phyloP scores from a whole-genome alignment of 2,329 filamentous ascomycete species.

The Rhinocladiella similis region DNA sequence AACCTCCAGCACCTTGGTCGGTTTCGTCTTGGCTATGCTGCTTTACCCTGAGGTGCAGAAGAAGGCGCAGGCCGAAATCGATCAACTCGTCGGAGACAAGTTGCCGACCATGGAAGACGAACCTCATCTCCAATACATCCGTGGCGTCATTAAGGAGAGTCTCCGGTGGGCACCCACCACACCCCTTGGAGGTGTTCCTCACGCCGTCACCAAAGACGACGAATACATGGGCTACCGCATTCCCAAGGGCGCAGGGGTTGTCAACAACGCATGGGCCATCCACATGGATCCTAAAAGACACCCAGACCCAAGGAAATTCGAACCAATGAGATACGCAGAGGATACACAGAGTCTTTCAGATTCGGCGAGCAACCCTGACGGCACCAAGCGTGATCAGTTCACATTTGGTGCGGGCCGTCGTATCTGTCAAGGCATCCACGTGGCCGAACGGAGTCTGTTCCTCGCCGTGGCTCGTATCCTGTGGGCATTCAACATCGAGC shows the following conservation, averaged over 20 bases:
- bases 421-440: slow-evolving; percentile 49
- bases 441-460: slow-evolving; percentile 53
- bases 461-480: slow-evolving; percentile 51
- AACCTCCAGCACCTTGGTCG: slow-evolving; percentile 9
- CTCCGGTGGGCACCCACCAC: slow-evolving; percentile 54
- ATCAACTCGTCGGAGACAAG: slow-evolving; percentile 48
- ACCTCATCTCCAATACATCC: slow-evolving; percentile 53
- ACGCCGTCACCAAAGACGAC: slow-evolving; percentile 23
- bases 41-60: slow-evolving; percentile 48
- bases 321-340: slow-evolving; percentile 33
- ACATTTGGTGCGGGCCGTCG: slow-evolving; percentile 45
- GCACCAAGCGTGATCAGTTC: slow-evolving; percentile 13
- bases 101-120: slow-evolving; percentile 52
- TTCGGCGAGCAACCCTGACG: slow-evolving; percentile 34
- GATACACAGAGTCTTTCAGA: slow-evolving; percentile 33
- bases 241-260: slow-evolving; percentile 24
- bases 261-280: slow-evolving; percentile 29
- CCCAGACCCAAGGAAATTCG: slow-evolving; percentile 33
- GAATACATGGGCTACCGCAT: slow-evolving; percentile 26
- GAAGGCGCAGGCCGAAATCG: slow-evolving; percentile 50
- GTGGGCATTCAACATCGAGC: slow-evolving; percentile 45
- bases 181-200: slow-evolving; percentile 24
- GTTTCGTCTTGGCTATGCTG: slow-evolving; percentile 52
- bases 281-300: slow-evolving; percentile 32
- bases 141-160: slow-evolving; percentile 56